Evolutionary conservation across 371 early-diverging fungal species (phyloP).

Genomic region (Lichtheimia hyalospora): DNA sequence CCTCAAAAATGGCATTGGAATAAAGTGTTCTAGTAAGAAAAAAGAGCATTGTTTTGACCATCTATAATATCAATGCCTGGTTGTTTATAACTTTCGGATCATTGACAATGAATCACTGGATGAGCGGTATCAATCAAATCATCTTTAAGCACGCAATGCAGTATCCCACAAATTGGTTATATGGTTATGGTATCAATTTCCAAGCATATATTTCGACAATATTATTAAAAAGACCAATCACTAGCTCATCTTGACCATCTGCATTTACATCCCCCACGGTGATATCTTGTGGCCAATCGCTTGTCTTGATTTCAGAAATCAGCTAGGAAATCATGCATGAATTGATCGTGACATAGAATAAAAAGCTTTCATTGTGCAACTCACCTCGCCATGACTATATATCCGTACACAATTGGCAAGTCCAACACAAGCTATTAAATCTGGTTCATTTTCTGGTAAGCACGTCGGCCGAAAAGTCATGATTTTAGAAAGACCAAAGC

Average conservation of each 20-base stretch:
- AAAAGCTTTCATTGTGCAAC: not conserved
- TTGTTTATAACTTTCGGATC: too few species aligned
- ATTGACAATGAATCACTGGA: too few species aligned
- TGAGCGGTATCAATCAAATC: too few species aligned
- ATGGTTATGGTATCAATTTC: slow-evolving; percentile 1
- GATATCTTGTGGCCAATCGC: slow-evolving; percentile 46
- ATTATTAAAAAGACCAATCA: slow-evolving; percentile 42
- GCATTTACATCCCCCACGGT: slow-evolving; percentile 47
- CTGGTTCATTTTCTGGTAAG: slow-evolving; percentile 28
- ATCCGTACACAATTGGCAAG: slow-evolving; percentile 33
- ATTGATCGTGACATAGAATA: not conserved
- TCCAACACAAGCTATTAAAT: slow-evolving; percentile 46
- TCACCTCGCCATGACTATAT: slow-evolving; percentile 43
- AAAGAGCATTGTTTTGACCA: too few species aligned
- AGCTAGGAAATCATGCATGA: slow-evolving; percentile 13
- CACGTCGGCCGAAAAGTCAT: slow-evolving; percentile 30
- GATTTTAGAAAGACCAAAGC: slow-evolving; percentile 28
- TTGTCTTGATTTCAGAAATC: slow-evolving; percentile 28
- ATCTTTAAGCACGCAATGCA: too few species aligned
- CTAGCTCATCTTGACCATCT: slow-evolving; percentile 45
- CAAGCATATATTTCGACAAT: slow-evolving; percentile 43
- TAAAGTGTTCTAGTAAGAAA: too few species aligned
- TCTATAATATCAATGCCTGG: too few species aligned
- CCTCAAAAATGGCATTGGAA: too few species aligned
- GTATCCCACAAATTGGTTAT: too few species aligned